Percentiles rank a stretch among this genome's conserved stretches.
Evolutionary conservation across 169 alveolate genomes (phyloP).

Genomic region (Theileria equi): DNA sequence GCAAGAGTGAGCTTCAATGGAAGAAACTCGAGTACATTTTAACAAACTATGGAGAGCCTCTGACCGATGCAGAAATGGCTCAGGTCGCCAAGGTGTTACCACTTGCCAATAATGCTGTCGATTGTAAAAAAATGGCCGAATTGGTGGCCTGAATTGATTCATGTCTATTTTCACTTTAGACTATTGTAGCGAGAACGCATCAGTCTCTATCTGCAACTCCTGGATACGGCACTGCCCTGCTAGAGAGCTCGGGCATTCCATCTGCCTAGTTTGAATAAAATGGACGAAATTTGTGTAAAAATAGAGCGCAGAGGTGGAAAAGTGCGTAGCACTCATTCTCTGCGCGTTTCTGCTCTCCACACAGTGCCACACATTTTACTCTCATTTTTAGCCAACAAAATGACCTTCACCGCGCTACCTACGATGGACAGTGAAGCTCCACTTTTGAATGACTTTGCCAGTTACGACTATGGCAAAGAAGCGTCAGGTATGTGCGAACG

Average conservation of each 20-base stretch:
- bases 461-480: slow-evolving; percentile 9
- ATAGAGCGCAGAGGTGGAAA: too few relatives aligned
- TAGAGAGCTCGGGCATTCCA: too few relatives aligned
- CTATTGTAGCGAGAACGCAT: too few relatives aligned
- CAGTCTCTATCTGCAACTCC: too few relatives aligned
- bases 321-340: too few relatives aligned
- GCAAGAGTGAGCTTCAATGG: slow-evolving; percentile 5
- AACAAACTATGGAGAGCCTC: slow-evolving; percentile 65
- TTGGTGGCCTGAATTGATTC: slow-evolving; percentile 4
- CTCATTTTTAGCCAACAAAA: neutral
- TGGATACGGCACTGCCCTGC: too few relatives aligned
- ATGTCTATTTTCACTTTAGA: too few relatives aligned
- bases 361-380: slow-evolving; percentile 17
- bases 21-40: slow-evolving; percentile 47
- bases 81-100: slow-evolving; percentile 27
- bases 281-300: too few relatives aligned
- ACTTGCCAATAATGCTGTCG: neutral
- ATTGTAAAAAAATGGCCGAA: slow-evolving; percentile 1
- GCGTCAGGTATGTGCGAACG: neutral
- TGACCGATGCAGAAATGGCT: slow-evolving; percentile 48
- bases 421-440: slow-evolving; percentile 60
- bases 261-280: too few relatives aligned
- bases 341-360: too few relatives aligned
- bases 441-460: slow-evolving; percentile 35
- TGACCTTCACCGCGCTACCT: slow-evolving; percentile 28